Evolutionary conservation across 495 filamentous ascomycete genomes (phyloP), one percentile per base, ranked within the genome.

Genomic region (Cercophora samala): DNA sequence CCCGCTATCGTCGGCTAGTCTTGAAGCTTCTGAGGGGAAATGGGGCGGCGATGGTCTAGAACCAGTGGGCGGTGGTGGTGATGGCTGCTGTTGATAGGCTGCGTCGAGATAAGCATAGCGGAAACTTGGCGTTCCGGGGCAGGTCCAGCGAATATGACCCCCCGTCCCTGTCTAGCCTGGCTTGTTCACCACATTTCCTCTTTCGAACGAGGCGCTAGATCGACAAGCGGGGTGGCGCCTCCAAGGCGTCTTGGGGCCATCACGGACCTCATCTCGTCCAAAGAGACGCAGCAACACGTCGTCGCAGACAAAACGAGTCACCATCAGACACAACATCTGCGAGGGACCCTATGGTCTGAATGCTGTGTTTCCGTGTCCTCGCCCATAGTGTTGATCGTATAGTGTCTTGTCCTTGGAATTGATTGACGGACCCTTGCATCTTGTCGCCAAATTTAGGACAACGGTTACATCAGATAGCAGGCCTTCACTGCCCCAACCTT

Each of bases 371-470:
- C 25, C 26, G 60, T 62, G 60, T 62, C 26, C 18, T 62, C 21
- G 54, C 13, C 8, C 24, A 29, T 62, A n/a, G 29, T 62, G 29
- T 11, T 21, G 19, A 37, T 62, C 58, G 58, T 60, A 60, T 24
- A 60, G 58, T 29, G 24, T 60, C 58, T 25, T 60, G 32, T 46
- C 60, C 60, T 62, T 62, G 60, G 26, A 62, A 62, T 62, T 62
- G 29, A 62, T 62, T 62, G 60, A 62, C 60, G 60, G 60, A 62
- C 25, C 60, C 60, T 62, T 62, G 60, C 60, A 62, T 62, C 60
- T 46, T 62, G 60, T 62, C 60, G n/a, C 60, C 60, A 62, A 62
- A 62, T 62, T 62, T 62, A 62, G 60, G 60, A 56, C 26, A 26
- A 42, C 25, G 19, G 60, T 62, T 62, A 46, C 60, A 62, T 62